Evolutionary conservation across 106 monocot species (phyloP).

Genomic region (Gastrodia elata): DNA sequence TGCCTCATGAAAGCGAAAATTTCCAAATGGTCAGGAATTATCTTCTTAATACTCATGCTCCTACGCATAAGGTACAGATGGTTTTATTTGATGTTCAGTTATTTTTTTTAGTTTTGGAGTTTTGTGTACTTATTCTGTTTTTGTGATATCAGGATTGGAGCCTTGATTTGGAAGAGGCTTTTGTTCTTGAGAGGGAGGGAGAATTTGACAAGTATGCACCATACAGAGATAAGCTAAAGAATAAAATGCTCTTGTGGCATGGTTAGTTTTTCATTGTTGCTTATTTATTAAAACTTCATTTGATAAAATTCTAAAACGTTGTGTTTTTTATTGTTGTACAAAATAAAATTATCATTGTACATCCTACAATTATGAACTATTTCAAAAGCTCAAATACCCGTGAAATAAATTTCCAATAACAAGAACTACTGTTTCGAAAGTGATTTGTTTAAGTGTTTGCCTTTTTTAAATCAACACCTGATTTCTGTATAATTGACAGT

Average conservation of each 20-base stretch:
- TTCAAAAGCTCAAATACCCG: too few relatives aligned
- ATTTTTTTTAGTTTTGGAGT: neutral
- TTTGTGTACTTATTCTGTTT: neutral
- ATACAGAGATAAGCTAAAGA: constrained; percentile 62
- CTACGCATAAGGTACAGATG: constrained; percentile 75
- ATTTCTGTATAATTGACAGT: too few relatives aligned
- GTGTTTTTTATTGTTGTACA: neutral
- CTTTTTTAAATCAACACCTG: too few relatives aligned
- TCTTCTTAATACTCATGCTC: constrained; percentile 92
- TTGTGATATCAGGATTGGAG: constrained; percentile 57
- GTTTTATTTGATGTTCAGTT: neutral
- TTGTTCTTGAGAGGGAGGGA: constrained; percentile 78
- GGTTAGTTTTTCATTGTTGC: constrained; percentile 38
- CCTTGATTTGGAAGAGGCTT: constrained; percentile 91
- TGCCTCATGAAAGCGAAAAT: constrained; percentile 84
- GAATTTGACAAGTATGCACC: constrained; percentile 70
- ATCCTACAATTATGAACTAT: too few relatives aligned
- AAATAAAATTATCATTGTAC: neutral
- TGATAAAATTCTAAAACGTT: neutral
- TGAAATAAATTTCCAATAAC: too few relatives aligned
- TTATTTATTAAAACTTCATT: neutral
- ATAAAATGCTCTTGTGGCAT: constrained; percentile 99
- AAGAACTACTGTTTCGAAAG: too few relatives aligned
- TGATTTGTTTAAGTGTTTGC: too few relatives aligned
- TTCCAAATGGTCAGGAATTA: constrained; percentile 71